These are phyloP conservation scores for Rhizophagus clarus DNA, from an alignment of 192 early-diverging fungal genomes.

Conservation along the genomic window DNA sequence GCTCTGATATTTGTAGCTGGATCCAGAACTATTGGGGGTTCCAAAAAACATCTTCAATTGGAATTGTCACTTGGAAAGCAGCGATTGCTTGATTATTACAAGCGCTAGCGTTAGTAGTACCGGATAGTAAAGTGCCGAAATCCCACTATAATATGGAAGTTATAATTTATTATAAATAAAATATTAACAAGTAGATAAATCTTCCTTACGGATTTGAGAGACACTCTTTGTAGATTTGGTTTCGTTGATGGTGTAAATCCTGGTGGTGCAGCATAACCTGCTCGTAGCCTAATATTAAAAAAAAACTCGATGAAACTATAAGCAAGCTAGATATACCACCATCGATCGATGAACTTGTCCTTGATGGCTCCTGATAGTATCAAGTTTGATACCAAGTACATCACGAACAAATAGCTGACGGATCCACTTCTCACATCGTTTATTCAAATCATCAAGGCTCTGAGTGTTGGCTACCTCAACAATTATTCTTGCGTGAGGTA, in stretches of 20 bases:
- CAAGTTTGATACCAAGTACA: constrained; percentile 26
- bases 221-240: constrained; percentile 16
- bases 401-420: constrained; percentile 1
- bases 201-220: not conserved
- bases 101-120: constrained; percentile 5
- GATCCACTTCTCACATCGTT: constrained; percentile 16
- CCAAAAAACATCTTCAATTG: constrained; percentile 5
- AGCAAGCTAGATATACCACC: constrained; percentile 19
- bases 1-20: not conserved
- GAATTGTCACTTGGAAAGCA: constrained; percentile 18
- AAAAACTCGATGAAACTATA: not conserved
- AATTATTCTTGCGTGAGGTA: constrained; percentile 12
- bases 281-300: not conserved
- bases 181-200: constrained; percentile 12
- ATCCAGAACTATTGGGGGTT: not conserved
- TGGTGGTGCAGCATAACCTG: not conserved
- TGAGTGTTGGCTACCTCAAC: constrained; percentile 1
- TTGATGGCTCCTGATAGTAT: not conserved
- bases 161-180: constrained; percentile 23
- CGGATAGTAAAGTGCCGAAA: not conserved
- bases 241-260: not conserved
- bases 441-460: not conserved
- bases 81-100: not conserved
- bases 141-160: constrained; percentile 16
- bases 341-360: not conserved